Percentiles rank a stretch among this genome's conserved stretches.
These are phyloP conservation scores for Microbotryum lychnidis-dioicae DNA, from an alignment of 1,284 basidiomycete species.

Conservation along the genomic window DNA sequence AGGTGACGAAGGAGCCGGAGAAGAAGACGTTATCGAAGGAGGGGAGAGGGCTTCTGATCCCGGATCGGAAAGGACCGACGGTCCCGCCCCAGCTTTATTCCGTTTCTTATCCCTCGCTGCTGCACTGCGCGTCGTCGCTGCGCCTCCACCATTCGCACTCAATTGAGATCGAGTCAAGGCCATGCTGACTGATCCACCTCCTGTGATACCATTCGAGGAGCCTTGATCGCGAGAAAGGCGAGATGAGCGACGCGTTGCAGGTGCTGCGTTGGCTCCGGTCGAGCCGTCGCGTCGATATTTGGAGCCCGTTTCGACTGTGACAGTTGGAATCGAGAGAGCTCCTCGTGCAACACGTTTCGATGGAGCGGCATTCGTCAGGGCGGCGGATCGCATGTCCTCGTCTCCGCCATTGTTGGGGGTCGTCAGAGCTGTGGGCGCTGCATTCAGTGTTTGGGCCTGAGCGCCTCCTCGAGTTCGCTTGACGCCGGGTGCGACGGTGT, in stretches of 20 bases:
- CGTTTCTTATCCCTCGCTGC: conserved; percentile 24
- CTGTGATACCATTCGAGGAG: neutral
- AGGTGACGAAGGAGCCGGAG: conserved; percentile 12
- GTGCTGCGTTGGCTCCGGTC: neutral
- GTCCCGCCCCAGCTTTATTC: conserved; percentile 15
- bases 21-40: conserved; percentile 8
- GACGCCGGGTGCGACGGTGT: conserved; percentile 20
- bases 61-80: conserved; percentile 21
- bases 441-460: neutral
- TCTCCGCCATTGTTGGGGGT: too few species aligned
- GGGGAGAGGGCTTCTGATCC: conserved; percentile 13
- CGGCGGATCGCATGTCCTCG: neutral
- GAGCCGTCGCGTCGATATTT: too few species aligned
- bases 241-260: conserved; percentile 13
- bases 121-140: neutral
- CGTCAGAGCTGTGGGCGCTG: neutral
- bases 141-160: neutral
- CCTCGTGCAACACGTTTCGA: too few species aligned
- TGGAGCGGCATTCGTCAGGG: neutral
- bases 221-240: conserved; percentile 18
- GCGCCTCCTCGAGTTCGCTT: conserved; percentile 16
- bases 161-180: conserved; percentile 8
- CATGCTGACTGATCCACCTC: conserved; percentile 6
- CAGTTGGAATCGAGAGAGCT: too few species aligned
- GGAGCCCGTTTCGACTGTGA: too few species aligned